Conservation (phyloP, 2,329 filamentous ascomycete species). For the Aspergillus pseudotamarii region DNA sequence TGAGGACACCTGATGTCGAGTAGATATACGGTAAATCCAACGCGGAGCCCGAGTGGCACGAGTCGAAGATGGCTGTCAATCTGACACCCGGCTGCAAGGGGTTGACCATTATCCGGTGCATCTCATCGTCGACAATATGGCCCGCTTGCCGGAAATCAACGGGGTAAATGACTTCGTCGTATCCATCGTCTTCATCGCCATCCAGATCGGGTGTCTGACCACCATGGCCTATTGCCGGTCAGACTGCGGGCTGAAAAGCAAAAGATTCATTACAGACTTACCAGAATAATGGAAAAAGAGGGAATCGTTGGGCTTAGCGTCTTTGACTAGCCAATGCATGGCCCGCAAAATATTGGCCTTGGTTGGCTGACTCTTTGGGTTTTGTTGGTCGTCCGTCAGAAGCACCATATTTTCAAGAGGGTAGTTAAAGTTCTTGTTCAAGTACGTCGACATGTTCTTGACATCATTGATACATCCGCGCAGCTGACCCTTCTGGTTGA, state of each 20-base stretch:
- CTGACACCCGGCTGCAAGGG: conserved; percentile 81
- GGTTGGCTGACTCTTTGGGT: conserved; percentile 94
- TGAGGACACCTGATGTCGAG: conserved; percentile 68
- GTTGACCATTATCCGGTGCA: conserved; percentile 75
- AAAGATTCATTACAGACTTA: conserved; percentile 43
- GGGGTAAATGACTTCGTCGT: conserved; percentile 78
- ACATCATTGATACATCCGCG: conserved; percentile 97
- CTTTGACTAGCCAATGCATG: conserved; percentile 98
- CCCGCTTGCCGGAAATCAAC: conserved; percentile 71
- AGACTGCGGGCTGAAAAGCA: background rate
- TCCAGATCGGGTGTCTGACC: conserved; percentile 74
- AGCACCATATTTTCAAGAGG: conserved; percentile 96
- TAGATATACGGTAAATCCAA: conserved; percentile 70
- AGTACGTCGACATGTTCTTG: conserved; percentile 91
- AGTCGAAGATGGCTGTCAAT: conserved; percentile 69
- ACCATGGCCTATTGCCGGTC: conserved; percentile 61
- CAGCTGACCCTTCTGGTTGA: conserved; percentile 85
- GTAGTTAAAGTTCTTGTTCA: conserved; percentile 88
- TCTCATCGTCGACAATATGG: conserved; percentile 77
- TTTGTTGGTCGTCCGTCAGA: conserved; percentile 94
- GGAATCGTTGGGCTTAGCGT: conserved; percentile 87
- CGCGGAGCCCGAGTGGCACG: conserved; percentile 68
- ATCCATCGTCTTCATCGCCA: conserved; percentile 76
- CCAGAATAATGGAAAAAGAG: conserved; percentile 98
- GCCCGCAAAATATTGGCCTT: conserved; percentile 93